A percentile compares a stretch with the other conserved stretches of the same genome.
Evolutionary conservation across 1,284 basidiomycete genomes (phyloP).

Genomic region (Marasmius sp.): DNA sequence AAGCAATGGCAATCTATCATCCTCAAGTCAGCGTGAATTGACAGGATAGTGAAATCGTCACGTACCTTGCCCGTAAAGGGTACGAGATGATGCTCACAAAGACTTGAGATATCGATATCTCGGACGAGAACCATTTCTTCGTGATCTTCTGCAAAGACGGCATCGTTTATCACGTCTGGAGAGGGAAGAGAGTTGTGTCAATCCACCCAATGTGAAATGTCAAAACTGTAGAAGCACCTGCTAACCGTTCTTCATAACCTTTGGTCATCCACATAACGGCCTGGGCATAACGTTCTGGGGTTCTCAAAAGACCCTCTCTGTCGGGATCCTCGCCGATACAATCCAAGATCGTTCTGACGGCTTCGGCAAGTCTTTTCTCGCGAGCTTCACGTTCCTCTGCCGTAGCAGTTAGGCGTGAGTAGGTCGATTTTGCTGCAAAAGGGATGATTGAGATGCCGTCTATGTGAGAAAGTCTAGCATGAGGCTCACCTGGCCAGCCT

Average conservation of each 20-base stretch:
- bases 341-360: conserved; percentile 91
- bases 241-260: conserved; percentile 94
- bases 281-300: conserved; percentile 95
- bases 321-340: conserved; percentile 99
- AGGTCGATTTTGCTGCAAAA: conserved; percentile 81
- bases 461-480: background rate
- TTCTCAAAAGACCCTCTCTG: conserved; percentile 87
- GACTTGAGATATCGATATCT: conserved; percentile 95
- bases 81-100: conserved; percentile 99
- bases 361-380: conserved; percentile 77
- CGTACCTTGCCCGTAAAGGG: conserved; percentile 95
- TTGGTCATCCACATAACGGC: conserved; percentile 99
- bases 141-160: conserved; percentile 98
- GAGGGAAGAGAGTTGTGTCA: background rate
- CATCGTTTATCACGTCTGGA: conserved; percentile 96
- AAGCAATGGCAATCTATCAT: conserved; percentile 72
- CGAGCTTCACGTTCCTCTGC: conserved; percentile 70
- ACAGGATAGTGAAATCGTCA: conserved; percentile 12
- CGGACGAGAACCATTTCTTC: conserved; percentile 99
- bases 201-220: conserved; percentile 10
- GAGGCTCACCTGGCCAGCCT: conserved; percentile 84
- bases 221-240: conserved; percentile 50
- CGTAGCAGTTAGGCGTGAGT: conserved; percentile 81
- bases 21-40: conserved; percentile 14
- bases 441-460: conserved; percentile 12